These are phyloP conservation scores for Neonothopanus nambi DNA, from an alignment of 1,284 basidiomycete genomes.

Conservation along the genomic window DNA sequence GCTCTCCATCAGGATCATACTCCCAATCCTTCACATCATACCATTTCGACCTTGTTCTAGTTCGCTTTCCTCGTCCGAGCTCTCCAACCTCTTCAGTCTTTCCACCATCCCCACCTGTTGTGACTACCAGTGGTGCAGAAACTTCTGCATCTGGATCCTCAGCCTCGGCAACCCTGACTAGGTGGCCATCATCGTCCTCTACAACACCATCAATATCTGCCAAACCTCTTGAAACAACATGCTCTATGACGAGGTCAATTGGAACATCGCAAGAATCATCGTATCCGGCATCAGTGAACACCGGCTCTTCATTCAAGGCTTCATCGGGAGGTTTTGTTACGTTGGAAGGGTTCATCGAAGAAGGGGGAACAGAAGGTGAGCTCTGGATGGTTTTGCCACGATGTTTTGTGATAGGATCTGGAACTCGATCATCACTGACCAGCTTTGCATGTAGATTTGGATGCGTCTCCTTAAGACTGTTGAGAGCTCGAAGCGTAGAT, in stretches of 20 bases:
- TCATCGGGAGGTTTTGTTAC: not conserved
- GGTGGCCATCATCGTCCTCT: not conserved
- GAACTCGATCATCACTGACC: not conserved
- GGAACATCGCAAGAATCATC: constrained; percentile 1
- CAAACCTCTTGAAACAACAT: not conserved
- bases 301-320: not conserved
- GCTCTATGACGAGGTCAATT: not conserved
- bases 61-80: not conserved
- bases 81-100: not conserved
- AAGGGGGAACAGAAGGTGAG: no score
- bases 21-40: not conserved
- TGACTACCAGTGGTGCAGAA: not conserved
- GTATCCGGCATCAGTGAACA: not conserved
- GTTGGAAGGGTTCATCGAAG: no score
- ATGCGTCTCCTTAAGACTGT: not conserved
- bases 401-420: constrained; percentile 1
- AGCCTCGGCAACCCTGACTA: not conserved
- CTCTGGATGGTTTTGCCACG: not conserved
- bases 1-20: not conserved
- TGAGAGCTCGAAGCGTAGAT: not conserved
- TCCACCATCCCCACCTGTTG: no score
- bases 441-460: not conserved
- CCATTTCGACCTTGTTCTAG: not conserved
- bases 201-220: not conserved
- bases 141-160: constrained; percentile 6